Percentiles rank a stretch among this genome's conserved stretches.
Evolutionary conservation across 768 basidiomycete species (phyloP).

Genomic region (Lactarius pseudohatsudake): DNA sequence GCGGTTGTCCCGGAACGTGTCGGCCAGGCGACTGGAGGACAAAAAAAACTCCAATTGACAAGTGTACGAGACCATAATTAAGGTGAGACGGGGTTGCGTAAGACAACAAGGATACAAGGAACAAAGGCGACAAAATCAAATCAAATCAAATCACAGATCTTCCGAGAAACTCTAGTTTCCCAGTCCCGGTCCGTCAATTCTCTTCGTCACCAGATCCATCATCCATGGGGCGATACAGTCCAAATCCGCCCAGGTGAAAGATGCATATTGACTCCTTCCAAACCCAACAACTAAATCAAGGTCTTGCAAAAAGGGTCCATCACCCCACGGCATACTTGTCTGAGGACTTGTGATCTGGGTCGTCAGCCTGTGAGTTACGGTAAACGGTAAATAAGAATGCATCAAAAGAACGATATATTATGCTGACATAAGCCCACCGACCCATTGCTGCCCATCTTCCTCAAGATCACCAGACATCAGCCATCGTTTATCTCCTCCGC

Average conservation of each 20-base stretch:
- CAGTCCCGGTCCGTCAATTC: constrained; percentile 70
- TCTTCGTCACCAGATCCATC: constrained; percentile 59
- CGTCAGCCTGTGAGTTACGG: constrained; percentile 48
- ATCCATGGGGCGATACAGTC: constrained; percentile 79
- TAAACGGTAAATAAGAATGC: background rate
- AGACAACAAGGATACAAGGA: constrained; percentile 9
- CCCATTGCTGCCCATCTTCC: constrained; percentile 67
- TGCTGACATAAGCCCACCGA: constrained; percentile 66
- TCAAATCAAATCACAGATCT: background rate
- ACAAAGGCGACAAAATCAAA: background rate
- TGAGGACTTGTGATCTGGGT: constrained; percentile 55
- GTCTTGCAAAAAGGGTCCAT: constrained; percentile 44
- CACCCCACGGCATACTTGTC: constrained; percentile 39
- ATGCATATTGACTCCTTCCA: constrained; percentile 61
- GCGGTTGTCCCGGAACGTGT: constrained; percentile 3
- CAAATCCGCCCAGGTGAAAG: constrained; percentile 69
- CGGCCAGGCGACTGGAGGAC: constrained; percentile 2
- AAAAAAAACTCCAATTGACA: background rate
- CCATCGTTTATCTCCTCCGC: constrained; percentile 70
- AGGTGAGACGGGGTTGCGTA: constrained; percentile 10
- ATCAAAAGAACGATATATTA: background rate
- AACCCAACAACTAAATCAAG: constrained; percentile 48
- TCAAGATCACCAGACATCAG: constrained; percentile 48
- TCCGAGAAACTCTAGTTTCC: constrained; percentile 43
- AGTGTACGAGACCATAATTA: constrained; percentile 13